Evolutionary conservation across 495 filamentous ascomycete species (phyloP).

Genomic region (Apodospora peruviana): DNA sequence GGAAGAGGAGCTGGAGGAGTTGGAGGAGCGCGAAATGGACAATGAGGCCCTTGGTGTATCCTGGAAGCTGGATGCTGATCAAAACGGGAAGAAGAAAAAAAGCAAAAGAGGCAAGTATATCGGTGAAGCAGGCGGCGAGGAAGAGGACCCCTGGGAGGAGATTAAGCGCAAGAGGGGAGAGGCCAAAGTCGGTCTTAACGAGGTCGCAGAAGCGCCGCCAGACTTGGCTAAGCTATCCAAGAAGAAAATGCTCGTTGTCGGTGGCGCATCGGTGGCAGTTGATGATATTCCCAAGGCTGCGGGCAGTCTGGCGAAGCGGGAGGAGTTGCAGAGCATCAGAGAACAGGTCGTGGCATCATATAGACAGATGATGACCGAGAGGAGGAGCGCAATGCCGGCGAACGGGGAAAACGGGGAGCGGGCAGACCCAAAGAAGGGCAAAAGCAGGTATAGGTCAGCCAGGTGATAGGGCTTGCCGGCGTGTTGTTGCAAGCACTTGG

Average conservation of each 20-base stretch:
- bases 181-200: constrained; percentile 59
- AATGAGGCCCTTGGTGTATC: constrained; percentile 49
- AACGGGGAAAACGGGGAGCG: background rate
- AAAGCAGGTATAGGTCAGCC: no score
- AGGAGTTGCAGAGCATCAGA: constrained; percentile 73
- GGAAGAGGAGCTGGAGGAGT: constrained; percentile 57
- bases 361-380: constrained; percentile 69
- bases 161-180: constrained; percentile 57
- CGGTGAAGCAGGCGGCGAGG: constrained; percentile 30
- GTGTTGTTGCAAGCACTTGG: no score
- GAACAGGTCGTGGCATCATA: constrained; percentile 77
- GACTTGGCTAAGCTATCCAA: constrained; percentile 55
- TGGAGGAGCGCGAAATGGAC: constrained; percentile 61
- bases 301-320: constrained; percentile 74
- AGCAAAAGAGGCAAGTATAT: constrained; percentile 38
- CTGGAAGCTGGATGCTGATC: constrained; percentile 44
- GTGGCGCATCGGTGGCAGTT: constrained; percentile 66
- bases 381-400: constrained; percentile 30
- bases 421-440: background rate
- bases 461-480: no score
- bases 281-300: constrained; percentile 67
- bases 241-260: constrained; percentile 65
- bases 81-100: constrained; percentile 50
- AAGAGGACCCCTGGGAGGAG: constrained; percentile 75
- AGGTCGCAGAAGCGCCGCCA: constrained; percentile 78